These are phyloP conservation scores for Mycena venus DNA, from an alignment of 768 basidiomycete genomes.

Conservation along the genomic window DNA sequence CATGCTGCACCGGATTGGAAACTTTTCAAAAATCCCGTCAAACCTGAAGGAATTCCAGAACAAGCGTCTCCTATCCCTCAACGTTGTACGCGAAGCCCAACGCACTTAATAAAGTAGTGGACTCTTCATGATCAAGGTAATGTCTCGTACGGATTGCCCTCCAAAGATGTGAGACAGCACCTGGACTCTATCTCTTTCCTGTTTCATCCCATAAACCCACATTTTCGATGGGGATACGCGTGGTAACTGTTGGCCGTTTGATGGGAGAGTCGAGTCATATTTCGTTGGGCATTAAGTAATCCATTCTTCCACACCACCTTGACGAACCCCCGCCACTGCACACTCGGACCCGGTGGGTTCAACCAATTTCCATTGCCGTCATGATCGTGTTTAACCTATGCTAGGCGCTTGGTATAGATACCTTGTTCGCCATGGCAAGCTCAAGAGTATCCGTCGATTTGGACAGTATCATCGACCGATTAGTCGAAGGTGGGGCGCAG, in stretches of 20 bases:
- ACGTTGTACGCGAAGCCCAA: too few relatives aligned
- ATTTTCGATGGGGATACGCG: not conserved
- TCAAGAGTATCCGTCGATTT: constrained; percentile 66
- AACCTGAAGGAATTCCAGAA: too few relatives aligned
- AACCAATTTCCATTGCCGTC: not conserved
- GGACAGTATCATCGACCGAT: constrained; percentile 87
- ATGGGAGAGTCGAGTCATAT: not conserved
- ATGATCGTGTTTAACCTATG: not conserved
- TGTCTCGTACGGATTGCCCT: too few relatives aligned
- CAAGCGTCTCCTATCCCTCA: too few relatives aligned
- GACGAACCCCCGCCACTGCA: not conserved
- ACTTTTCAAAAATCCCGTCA: too few relatives aligned
- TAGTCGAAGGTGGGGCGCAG: constrained; percentile 80
- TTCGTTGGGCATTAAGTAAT: not conserved
- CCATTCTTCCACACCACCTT: not conserved
- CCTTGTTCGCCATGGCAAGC: not conserved
- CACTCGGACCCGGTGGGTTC: not conserved
- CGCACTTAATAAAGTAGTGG: too few relatives aligned
- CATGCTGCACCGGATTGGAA: too few relatives aligned
- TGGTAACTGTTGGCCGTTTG: not conserved
- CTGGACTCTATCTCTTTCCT: too few relatives aligned
- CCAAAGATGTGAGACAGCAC: too few relatives aligned
- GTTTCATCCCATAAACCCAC: too few relatives aligned
- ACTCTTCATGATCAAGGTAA: too few relatives aligned
- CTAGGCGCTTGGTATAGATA: not conserved